Percentiles rank a stretch among this genome's conserved stretches.
phyloP scores from a whole-genome alignment of 352 stramenopile genomes.

The Globisporangium spiculum region DNA sequence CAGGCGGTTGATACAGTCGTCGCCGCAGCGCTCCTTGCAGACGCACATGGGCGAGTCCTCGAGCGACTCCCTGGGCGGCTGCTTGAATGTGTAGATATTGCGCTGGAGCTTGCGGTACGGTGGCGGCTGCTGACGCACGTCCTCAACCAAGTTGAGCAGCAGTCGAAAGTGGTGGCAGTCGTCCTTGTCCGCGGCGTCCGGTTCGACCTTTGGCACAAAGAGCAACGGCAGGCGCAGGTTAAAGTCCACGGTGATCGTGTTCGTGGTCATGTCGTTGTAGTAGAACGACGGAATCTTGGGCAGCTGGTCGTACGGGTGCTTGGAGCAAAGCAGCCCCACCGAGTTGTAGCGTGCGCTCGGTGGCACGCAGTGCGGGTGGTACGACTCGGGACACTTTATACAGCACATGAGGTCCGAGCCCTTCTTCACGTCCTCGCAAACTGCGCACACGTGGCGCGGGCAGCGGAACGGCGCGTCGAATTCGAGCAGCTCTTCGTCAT shows the following conservation, averaged over 20 bases:
- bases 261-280: conserved; percentile 52
- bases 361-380: conserved; percentile 92
- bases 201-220: conserved; percentile 69
- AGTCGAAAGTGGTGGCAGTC: conserved; percentile 85
- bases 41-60: conserved; percentile 79
- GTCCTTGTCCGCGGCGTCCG: conserved; percentile 35
- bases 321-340: conserved; percentile 88
- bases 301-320: conserved; percentile 76
- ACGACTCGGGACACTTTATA: conserved; percentile 90
- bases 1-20: conserved; percentile 94
- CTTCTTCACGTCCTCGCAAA: conserved; percentile 78
- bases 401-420: conserved; percentile 85
- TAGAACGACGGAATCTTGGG: conserved; percentile 76
- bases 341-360: conserved; percentile 91
- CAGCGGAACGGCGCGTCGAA: conserved; percentile 86
- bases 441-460: conserved; percentile 81
- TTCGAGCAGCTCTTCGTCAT: conserved; percentile 47
- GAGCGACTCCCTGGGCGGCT: conserved; percentile 40
- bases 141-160: conserved; percentile 58
- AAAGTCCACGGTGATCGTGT: conserved; percentile 74
- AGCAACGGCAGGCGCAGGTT: conserved; percentile 77
- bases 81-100: conserved; percentile 89
- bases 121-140: conserved; percentile 70
- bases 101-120: conserved; percentile 71
- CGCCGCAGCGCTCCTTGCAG: conserved; percentile 76